These are phyloP conservation scores for Trypanosoma cruzi DNA, from an alignment of 208 protist species.

Conservation along the genomic window DNA sequence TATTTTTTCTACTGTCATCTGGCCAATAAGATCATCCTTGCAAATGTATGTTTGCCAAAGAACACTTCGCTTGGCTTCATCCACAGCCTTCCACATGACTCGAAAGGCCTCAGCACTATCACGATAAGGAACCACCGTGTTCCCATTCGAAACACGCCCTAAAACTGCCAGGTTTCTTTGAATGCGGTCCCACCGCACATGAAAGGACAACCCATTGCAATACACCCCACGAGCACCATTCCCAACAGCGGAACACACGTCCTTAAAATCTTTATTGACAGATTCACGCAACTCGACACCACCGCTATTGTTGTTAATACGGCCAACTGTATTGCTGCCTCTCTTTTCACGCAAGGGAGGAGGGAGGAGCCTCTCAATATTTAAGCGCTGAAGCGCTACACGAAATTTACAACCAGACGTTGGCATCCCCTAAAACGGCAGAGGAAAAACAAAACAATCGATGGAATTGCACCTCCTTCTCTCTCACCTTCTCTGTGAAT, in stretches of 20 bases:
- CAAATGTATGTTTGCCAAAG: constrained; percentile 95
- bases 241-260: constrained; percentile 5
- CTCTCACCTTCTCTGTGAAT: neutral
- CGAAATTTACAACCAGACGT: constrained; percentile 11
- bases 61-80: constrained; percentile 65
- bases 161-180: constrained; percentile 53
- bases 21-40: constrained; percentile 88
- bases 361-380: neutral
- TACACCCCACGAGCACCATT: neutral
- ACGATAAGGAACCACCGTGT: constrained; percentile 60
- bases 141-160: constrained; percentile 64
- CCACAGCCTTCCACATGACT: constrained; percentile 88
- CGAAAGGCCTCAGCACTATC: constrained; percentile 83
- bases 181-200: constrained; percentile 80
- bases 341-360: neutral
- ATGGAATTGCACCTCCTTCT: neutral
- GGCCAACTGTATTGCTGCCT: neutral
- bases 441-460: constrained; percentile 2
- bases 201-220: constrained; percentile 52
- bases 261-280: neutral
- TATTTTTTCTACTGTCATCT: constrained; percentile 67
- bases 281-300: neutral
- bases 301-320: neutral
- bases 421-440: constrained; percentile 8
- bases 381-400: constrained; percentile 12